Evolutionary conservation across 129 eudicot species (phyloP), one percentile per base, ranked within the genome.

Genomic region (Solidago caesia): DNA sequence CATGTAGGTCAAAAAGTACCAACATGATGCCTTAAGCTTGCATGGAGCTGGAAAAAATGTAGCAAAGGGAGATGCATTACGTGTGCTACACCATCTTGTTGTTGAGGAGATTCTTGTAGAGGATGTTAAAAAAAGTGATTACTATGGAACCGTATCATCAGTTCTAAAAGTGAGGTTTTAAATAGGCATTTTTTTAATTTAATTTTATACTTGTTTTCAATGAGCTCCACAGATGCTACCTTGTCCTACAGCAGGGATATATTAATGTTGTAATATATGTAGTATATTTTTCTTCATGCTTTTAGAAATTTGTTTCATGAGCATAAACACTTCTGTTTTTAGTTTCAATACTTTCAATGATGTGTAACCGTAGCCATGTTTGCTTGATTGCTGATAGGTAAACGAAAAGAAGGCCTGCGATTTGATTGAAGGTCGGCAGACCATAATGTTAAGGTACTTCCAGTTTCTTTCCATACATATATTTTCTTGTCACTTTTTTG

Each of bases 1-100:
- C 48, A 57, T 53, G 41, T 72, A 92, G 98, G 96, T 92, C n/a
- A 93, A 93, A 79, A 93, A 90, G 80, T 85, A 90, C 75, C 72
- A 84, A 45, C 98, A 90, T 72, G 78, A 88, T 61, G 77, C 74
- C 56, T 84, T 90, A 83, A 82, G 80, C 47, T 78, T 93, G 87
- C 97, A 90, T 83, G 97, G 97, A 83, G 92, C 85, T 75, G 98
- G 97, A 75, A 90, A 93, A 81, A 70, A 76, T 68, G 69, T 93
- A 33, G 82, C 91, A 7, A 93, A 90, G 78, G 92, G 92, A 78
- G 98, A 93, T 67, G 97, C 98, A 9, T 88, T 85, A 21, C 89
- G 97, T 42, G 89, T 93, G 42, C 75, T 93, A 55, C 98, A 85
- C 52, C 89, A 86, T 81, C 92, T 93, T 71, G 97, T 93, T 55